phyloP scores from a whole-genome alignment of 2,329 filamentous ascomycete species.

The Chrysosporium queenslandicum region DNA sequence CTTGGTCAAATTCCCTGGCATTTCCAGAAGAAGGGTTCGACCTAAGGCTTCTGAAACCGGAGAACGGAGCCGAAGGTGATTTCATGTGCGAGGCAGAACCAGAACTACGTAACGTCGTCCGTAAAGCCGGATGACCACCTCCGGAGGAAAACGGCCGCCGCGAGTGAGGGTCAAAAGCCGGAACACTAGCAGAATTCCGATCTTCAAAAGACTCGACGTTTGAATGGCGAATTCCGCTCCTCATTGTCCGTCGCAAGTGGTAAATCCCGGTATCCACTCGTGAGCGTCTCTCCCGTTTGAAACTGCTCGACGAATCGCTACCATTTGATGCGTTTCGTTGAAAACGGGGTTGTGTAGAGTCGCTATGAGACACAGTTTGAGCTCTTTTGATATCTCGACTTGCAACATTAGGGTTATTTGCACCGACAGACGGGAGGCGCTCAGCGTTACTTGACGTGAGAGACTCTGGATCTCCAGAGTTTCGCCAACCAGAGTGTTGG shows the following conservation, averaged over 20 bases:
- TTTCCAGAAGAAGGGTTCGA: slow-evolving; percentile 22
- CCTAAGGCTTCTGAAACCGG: slow-evolving; percentile 28
- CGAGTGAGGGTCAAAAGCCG: neutral
- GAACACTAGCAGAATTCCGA: neutral
- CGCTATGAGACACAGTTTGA: neutral
- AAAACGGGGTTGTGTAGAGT: slow-evolving; percentile 21
- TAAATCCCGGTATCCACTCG: slow-evolving; percentile 41
- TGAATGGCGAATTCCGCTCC: slow-evolving; percentile 38
- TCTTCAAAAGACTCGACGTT: slow-evolving; percentile 4
- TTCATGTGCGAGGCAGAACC: slow-evolving; percentile 26
- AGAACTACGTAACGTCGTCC: slow-evolving; percentile 43
- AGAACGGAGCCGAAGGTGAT: slow-evolving; percentile 30
- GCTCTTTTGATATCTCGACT: neutral
- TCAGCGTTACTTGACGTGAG: neutral
- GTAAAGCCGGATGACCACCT: slow-evolving; percentile 35
- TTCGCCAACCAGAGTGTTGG: neutral
- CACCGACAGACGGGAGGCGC: neutral
- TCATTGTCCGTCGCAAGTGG: slow-evolving; percentile 65
- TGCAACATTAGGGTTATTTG: neutral
- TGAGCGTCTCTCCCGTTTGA: slow-evolving; percentile 53
- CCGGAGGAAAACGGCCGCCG: slow-evolving; percentile 35
- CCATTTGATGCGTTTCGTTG: slow-evolving; percentile 52
- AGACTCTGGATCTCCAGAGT: neutral
- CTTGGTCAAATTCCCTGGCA: slow-evolving; percentile 25
- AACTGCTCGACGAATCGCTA: slow-evolving; percentile 65